A percentile compares a stretch with the other conserved stretches of the same genome.
Evolutionary conservation across 2,329 filamentous ascomycete genomes (phyloP).

Genomic region (Niveomyces coronatus): DNA sequence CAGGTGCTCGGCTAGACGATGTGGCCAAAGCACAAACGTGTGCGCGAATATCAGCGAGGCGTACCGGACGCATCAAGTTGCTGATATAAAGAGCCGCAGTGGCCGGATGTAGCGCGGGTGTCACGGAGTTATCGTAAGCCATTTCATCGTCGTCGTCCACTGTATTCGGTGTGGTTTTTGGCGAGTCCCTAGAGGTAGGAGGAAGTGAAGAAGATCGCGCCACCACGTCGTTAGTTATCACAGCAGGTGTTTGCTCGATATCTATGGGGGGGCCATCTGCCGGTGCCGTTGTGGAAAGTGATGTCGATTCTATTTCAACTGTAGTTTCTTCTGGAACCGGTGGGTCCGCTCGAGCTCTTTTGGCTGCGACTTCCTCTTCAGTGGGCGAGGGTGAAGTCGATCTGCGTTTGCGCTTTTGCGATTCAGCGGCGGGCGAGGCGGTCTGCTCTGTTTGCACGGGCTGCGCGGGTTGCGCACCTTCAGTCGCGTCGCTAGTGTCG

Average conservation of each 20-base stretch:
- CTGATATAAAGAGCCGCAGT: slow-evolving; percentile 79
- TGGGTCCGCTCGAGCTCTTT: slow-evolving; percentile 41
- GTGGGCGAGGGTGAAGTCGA: slow-evolving; percentile 51
- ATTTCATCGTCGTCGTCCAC: slow-evolving; percentile 14
- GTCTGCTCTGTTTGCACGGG: neutral
- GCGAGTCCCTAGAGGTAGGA: neutral
- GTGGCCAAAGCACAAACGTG: slow-evolving; percentile 63
- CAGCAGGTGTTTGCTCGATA: slow-evolving; percentile 4
- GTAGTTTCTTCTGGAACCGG: slow-evolving; percentile 13
- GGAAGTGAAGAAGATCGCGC: neutral
- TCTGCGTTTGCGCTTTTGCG: slow-evolving; percentile 56
- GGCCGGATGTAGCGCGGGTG: slow-evolving; percentile 57
- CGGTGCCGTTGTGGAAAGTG: slow-evolving; percentile 7
- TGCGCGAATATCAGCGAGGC: slow-evolving; percentile 52
- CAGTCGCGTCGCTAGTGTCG: too few species aligned
- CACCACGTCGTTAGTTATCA: slow-evolving; percentile 1
- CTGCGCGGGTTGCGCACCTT: neutral
- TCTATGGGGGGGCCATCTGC: slow-evolving; percentile 8
- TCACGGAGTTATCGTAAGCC: slow-evolving; percentile 27
- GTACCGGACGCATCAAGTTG: slow-evolving; percentile 80
- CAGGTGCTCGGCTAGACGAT: slow-evolving; percentile 39
- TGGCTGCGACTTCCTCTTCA: slow-evolving; percentile 41
- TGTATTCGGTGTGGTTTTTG: slow-evolving; percentile 7
- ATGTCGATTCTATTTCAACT: slow-evolving; percentile 4
- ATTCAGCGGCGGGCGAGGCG: slow-evolving; percentile 25